phyloP scores from a whole-genome alignment of 306 rosid genomes.

The Carpinus fangiana region DNA sequence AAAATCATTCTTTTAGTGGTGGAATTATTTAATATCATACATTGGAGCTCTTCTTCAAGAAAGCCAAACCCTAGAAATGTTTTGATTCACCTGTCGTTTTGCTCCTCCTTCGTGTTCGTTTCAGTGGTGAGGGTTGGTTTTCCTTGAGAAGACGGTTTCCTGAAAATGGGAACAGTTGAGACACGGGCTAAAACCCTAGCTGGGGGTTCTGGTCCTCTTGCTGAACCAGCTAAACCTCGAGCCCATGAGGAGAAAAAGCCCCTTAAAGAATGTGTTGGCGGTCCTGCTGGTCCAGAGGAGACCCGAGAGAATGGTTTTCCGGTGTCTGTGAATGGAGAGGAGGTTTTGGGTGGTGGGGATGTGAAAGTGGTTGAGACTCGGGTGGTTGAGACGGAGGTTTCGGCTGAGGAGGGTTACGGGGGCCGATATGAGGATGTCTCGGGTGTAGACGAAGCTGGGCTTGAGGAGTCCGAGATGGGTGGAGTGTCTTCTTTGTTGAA shows the following conservation, averaged over 20 bases:
- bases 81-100: constrained; percentile 19
- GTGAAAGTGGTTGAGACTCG: constrained; percentile 36
- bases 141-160: constrained; percentile 23
- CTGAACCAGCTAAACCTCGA: constrained; percentile 31
- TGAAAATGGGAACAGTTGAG: constrained; percentile 56
- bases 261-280: constrained; percentile 22
- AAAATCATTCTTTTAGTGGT: constrained; percentile 9
- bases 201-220: constrained; percentile 28
- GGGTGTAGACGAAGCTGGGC: constrained; percentile 26
- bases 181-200: constrained; percentile 37
- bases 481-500: constrained; percentile 43
- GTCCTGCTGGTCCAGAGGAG: constrained; percentile 23
- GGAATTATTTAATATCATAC: constrained; percentile 23
- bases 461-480: constrained; percentile 45
- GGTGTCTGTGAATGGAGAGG: constrained; percentile 27
- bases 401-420: constrained; percentile 16
- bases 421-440: constrained; percentile 20
- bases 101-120: background rate
- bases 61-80: constrained; percentile 41
- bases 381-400: constrained; percentile 32
- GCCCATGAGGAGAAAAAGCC: constrained; percentile 33
- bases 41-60: constrained; percentile 17
- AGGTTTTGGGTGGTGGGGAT: constrained; percentile 27
- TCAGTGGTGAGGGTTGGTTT: constrained; percentile 39
- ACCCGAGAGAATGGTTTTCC: constrained; percentile 29